Base-by-base conservation (phyloP, 306 rosid genomes). In the Pterocarpus santalinus region DNA sequence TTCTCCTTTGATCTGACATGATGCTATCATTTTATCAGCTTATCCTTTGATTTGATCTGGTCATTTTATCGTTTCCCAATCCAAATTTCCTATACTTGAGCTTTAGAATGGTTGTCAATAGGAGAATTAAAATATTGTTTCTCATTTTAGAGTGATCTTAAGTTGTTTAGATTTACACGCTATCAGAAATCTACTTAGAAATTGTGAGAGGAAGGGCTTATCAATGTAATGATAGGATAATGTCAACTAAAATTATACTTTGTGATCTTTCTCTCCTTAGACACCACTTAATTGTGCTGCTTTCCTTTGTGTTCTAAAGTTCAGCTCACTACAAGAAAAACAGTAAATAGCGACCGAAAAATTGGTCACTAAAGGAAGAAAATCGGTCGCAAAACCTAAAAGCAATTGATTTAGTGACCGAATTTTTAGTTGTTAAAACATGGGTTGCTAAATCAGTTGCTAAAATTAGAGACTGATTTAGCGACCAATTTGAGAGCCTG, bases 1-100 rank as follows among this genome's bases (percentile, higher is more conserved):
- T 64, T 82, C 14, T 38, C 47, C 39, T 34, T 49, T 56, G 72
- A 65, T 84, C 82, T 74, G 72, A 69, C 28, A 22, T 22, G 28
- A 22, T 22, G 28, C 28, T 22, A 61, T 76, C 8, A n/a, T 43
- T 43, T 2, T 73, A 32, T 58, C 30, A 69, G 69, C 72, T 65
- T 22, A 22, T 69, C 28, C 28, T 61, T 12, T 78, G 32, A 35
- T 73, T 17, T 46, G 44, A 75, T 74, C 68, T n/a, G 49, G 58
- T 51, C 63, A 13, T 38, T 67, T 10, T 69, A 22, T 15, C 15
- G 34, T 28, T 61, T 80, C 13, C 30, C 71, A n/a, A 53, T 77
- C 74, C 4, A 11, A 36, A 51, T 35, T 69, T 61, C 30, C 30
- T 53, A 15, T 78, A 65, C 72, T 60, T 63, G 76, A 55, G 78